Conservation (phyloP, 148 eudicot genomes). For the Vaccinium darrowii region DNA sequence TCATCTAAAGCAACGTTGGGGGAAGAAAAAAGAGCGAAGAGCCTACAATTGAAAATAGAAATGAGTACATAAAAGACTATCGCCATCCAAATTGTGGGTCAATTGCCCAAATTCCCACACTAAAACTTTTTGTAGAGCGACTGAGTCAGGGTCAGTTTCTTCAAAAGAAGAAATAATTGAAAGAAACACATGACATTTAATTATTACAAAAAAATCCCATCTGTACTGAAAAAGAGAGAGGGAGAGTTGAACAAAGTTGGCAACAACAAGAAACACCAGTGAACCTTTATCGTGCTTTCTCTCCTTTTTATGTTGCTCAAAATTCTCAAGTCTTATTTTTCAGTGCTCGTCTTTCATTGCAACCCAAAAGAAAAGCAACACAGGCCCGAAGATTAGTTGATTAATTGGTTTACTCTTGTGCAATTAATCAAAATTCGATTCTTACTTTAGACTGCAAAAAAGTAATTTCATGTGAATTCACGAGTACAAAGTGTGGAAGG, state of each 20-base stretch:
- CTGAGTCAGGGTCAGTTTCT: not conserved
- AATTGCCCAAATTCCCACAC: not conserved
- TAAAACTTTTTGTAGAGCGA: not conserved
- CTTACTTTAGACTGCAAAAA: too few species aligned
- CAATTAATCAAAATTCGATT: too few species aligned
- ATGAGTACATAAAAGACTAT: too few species aligned
- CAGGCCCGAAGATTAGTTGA: too few species aligned
- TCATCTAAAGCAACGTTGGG: too few species aligned
- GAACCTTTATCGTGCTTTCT: slow-evolving; percentile 38
- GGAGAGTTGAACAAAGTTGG: slow-evolving; percentile 14
- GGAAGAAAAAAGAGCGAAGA: too few species aligned
- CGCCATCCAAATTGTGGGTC: not conserved
- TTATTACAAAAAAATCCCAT: not conserved
- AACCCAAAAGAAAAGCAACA: slow-evolving; percentile 26
- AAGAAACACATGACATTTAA: not conserved
- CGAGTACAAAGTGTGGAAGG: too few species aligned
- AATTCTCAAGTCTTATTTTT: not conserved
- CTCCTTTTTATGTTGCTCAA: slow-evolving; percentile 13
- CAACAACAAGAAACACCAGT: slow-evolving; percentile 22
- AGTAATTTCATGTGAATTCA: too few species aligned
- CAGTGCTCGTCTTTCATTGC: slow-evolving; percentile 12
- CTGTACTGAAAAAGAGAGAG: not conserved
- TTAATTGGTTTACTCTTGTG: too few species aligned
- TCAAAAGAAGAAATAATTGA: slow-evolving; percentile 2
- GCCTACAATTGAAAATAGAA: too few species aligned